Conservation (phyloP, 768 basidiomycete genomes). For the Collybia nuda region DNA sequence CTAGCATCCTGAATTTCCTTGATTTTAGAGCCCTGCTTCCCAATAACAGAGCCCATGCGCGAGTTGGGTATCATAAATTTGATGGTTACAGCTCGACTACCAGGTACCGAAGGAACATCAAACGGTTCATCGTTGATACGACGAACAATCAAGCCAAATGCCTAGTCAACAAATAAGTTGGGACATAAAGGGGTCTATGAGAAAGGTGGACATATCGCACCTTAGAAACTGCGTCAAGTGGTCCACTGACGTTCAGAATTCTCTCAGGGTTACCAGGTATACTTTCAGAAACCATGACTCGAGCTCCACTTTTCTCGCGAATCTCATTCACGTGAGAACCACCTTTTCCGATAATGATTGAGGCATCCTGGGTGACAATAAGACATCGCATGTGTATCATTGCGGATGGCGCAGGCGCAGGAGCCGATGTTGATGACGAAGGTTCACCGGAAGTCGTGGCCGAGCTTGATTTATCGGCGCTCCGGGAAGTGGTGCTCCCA, state of each 20-base stretch:
- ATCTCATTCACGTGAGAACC: conserved; percentile 99
- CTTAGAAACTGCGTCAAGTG: conserved; percentile 98
- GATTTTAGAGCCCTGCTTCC: conserved; percentile 96
- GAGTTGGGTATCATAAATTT: conserved; percentile 99
- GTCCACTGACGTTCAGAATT: conserved; percentile 94
- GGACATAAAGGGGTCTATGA: not conserved
- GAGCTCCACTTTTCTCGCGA: conserved; percentile 93
- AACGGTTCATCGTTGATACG: conserved; percentile 99
- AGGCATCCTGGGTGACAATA: conserved; percentile 99
- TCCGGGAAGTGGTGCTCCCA: conserved; percentile 28
- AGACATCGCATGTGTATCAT: conserved; percentile 97
- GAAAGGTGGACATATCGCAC: conserved; percentile 40
- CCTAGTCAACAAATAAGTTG: conserved; percentile 46
- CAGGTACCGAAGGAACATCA: conserved; percentile 95
- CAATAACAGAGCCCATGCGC: conserved; percentile 98
- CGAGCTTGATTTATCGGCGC: conserved; percentile 35
- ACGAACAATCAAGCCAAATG: conserved; percentile 97
- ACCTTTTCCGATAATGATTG: conserved; percentile 96
- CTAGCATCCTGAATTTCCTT: conserved; percentile 99
- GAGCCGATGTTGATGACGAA: conserved; percentile 45
- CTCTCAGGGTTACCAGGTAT: conserved; percentile 99
- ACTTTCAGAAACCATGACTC: conserved; percentile 97
- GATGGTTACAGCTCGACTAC: conserved; percentile 97
- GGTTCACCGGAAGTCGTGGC: conserved; percentile 50
- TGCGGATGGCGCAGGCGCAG: conserved; percentile 60